Evolutionary conservation across 208 protist genomes (phyloP).

Genomic region (Zelonia costaricensis): DNA sequence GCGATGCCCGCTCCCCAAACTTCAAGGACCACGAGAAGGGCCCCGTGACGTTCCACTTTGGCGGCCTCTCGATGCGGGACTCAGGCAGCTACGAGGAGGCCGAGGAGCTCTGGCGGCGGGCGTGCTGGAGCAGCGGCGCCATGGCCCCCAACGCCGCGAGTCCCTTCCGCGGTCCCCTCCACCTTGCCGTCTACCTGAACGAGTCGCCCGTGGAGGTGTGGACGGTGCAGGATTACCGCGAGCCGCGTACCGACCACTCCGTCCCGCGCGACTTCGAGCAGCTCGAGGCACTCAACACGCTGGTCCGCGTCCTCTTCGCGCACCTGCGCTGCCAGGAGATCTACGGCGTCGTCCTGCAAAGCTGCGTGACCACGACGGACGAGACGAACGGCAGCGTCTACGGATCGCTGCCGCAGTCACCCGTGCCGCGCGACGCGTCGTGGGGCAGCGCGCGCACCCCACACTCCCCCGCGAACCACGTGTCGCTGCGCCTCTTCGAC

Average conservation of each 20-base stretch:
- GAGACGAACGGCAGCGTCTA: constrained; percentile 7
- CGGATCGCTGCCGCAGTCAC: constrained; percentile 8
- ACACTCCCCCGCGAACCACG: constrained; percentile 18
- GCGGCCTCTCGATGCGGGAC: constrained; percentile 39
- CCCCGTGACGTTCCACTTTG: constrained; percentile 39
- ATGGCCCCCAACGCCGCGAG: not conserved
- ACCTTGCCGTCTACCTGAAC: constrained; percentile 42
- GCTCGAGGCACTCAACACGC: constrained; percentile 39
- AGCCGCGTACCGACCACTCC: constrained; percentile 38
- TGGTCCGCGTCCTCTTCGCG: constrained; percentile 44
- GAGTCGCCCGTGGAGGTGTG: constrained; percentile 41
- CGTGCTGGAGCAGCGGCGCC: constrained; percentile 2
- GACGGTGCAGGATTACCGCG: constrained; percentile 50
- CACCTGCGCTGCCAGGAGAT: constrained; percentile 42
- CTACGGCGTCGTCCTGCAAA: constrained; percentile 37
- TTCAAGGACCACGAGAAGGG: constrained; percentile 32
- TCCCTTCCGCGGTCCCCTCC: constrained; percentile 33
- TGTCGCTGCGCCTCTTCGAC: constrained; percentile 23
- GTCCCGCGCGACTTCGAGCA: constrained; percentile 37
- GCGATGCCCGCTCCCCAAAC: constrained; percentile 36
- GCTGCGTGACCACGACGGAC: constrained; percentile 20
- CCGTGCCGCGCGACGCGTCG: constrained; percentile 6
- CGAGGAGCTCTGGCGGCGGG: constrained; percentile 32
- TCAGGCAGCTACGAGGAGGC: constrained; percentile 38
- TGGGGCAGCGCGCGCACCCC: constrained; percentile 8